Percentiles rank a stretch among this genome's conserved stretches.
Evolutionary conservation across 2,329 filamentous ascomycete genomes (phyloP).

Genomic region (Pestalotiopsis sp.): DNA sequence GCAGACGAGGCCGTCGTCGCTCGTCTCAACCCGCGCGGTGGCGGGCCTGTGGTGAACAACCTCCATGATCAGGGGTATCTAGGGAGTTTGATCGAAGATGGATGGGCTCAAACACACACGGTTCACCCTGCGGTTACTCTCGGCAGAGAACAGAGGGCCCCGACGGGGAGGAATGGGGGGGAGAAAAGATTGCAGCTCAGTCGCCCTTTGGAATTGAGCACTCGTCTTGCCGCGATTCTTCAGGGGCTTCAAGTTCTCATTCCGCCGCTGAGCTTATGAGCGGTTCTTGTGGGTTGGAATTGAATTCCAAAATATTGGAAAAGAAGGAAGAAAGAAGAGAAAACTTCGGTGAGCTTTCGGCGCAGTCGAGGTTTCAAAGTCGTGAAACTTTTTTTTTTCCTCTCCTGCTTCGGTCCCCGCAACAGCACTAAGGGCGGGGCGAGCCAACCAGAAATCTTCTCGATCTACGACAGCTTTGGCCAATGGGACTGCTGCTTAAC

Average conservation of each 20-base stretch:
- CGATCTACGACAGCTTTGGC: conserved; percentile 7
- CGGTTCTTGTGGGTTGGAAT: not conserved
- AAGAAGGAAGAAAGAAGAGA: not conserved
- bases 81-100: not conserved
- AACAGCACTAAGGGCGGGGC: not conserved
- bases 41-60: conserved; percentile 54
- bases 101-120: not conserved
- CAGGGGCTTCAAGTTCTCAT: conserved; percentile 11
- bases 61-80: conserved; percentile 32
- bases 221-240: conserved; percentile 6
- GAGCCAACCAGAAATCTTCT: conserved; percentile 8
- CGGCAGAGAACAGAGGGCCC: conserved; percentile 1
- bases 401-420: conserved; percentile 7
- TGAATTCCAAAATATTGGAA: not conserved
- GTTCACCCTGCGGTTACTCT: conserved; percentile 9
- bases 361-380: not conserved
- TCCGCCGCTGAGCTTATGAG: conserved; percentile 7
- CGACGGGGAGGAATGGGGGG: conserved; percentile 3
- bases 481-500: conserved; percentile 2
- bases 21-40: conserved; percentile 56
- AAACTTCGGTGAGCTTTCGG: conserved; percentile 4
- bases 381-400: conserved; percentile 9
- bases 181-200: conserved; percentile 11
- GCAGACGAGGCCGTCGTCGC: conserved; percentile 69
- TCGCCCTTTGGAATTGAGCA: conserved; percentile 1